phyloP scores from a whole-genome alignment of 108 stramenopile species.

The Cyclotella sp. region DNA sequence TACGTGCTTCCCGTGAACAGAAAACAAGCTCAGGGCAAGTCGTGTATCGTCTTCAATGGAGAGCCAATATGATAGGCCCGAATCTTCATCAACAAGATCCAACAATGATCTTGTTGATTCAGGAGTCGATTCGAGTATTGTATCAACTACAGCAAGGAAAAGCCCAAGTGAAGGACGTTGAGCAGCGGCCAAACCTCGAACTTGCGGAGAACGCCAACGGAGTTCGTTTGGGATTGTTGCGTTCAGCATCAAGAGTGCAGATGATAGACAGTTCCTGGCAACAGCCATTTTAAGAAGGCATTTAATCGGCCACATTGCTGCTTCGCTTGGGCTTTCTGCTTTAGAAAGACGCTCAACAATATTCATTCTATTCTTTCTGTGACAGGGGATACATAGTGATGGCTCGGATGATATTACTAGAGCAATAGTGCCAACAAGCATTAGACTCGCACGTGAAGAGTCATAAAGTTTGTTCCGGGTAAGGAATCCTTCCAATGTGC shows the following conservation, averaged over 20 bases:
- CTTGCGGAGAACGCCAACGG: conserved; percentile 51
- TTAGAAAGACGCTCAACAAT: conserved; percentile 42
- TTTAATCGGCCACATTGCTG: conserved; percentile 71
- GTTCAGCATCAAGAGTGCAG: conserved; percentile 72
- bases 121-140: conserved; percentile 62
- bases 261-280: conserved; percentile 64
- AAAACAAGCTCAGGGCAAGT: conserved; percentile 58
- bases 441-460: conserved; percentile 65
- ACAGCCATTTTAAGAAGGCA: conserved; percentile 73
- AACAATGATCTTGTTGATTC: conserved; percentile 61
- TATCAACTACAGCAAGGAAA: conserved; percentile 57
- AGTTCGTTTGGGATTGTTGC: conserved; percentile 80
- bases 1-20: conserved; percentile 61
- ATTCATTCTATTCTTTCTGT: conserved; percentile 12
- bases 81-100: conserved; percentile 64
- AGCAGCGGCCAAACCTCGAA: conserved; percentile 16
- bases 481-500: conserved; percentile 68
- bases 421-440: conserved; percentile 64
- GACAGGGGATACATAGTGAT: background rate
- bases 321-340: conserved; percentile 31
- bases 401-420: conserved; percentile 49
- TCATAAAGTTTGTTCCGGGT: conserved; percentile 65
- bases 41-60: conserved; percentile 70
- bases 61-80: conserved; percentile 63
- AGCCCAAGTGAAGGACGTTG: conserved; percentile 54